phyloP scores from a whole-genome alignment of 495 filamentous ascomycete genomes.

The Venustampulla echinocandica region DNA sequence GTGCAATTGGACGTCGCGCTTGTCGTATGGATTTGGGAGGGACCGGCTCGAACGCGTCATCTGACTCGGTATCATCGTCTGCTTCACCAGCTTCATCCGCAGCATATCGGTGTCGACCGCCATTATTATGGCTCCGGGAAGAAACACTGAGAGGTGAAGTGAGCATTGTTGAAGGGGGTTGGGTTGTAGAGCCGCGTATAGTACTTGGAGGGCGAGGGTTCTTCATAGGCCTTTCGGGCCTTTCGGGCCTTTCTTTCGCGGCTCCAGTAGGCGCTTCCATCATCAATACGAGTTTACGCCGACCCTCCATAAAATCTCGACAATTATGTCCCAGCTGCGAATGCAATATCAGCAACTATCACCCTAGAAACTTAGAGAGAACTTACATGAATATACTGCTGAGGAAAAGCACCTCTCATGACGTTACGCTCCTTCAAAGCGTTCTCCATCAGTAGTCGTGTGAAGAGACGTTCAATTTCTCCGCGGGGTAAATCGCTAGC shows the following conservation, averaged over 20 bases:
- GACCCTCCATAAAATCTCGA: conserved; percentile 40
- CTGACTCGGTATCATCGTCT: conserved; percentile 33
- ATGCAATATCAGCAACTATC: too few species aligned
- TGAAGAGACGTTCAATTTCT: conserved; percentile 57
- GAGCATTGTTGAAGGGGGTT: conserved; percentile 61
- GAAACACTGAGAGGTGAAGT: conserved; percentile 61
- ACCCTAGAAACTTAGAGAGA: too few species aligned
- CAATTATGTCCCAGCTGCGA: conserved; percentile 43
- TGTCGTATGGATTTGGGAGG: conserved; percentile 32
- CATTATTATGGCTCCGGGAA: conserved; percentile 36
- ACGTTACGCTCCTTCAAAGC: conserved; percentile 50
- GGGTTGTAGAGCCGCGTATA: not conserved
- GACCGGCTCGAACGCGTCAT: conserved; percentile 53
- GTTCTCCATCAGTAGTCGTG: conserved; percentile 52
- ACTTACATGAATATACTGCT: conserved; percentile 50
- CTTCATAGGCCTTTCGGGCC: too few species aligned
- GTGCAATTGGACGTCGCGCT: conserved; percentile 19
- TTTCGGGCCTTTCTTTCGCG: too few species aligned
- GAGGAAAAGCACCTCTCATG: conserved; percentile 48
- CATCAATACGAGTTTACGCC: conserved; percentile 47
- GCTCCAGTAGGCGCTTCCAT: conserved; percentile 33
- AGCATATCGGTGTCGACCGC: conserved; percentile 4
- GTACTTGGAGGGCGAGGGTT: too few species aligned
- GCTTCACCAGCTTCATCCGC: too few species aligned
- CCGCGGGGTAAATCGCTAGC: conserved; percentile 48